Evolutionary conservation across 495 filamentous ascomycete species (phyloP).

Genomic region (Penicillium steckii): DNA sequence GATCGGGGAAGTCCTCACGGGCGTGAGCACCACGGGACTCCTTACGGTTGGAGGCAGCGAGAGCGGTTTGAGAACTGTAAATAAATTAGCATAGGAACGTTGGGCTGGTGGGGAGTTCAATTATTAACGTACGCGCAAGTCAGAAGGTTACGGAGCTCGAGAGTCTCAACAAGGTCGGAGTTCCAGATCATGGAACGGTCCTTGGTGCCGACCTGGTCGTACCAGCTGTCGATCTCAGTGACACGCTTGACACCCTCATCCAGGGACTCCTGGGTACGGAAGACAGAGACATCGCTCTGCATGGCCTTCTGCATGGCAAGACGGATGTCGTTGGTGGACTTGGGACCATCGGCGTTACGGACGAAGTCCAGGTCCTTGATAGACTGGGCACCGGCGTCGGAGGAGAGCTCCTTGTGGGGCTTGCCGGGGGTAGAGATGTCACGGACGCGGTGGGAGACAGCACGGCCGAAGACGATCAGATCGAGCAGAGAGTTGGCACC

Average conservation of each 20-base stretch:
- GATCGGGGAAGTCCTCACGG: constrained; percentile 89
- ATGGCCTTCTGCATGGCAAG: constrained; percentile 96
- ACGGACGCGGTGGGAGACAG: constrained; percentile 91
- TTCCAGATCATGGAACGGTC: constrained; percentile 99
- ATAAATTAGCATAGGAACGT: constrained; percentile 3
- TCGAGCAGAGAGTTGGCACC: constrained; percentile 98
- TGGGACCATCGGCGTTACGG: constrained; percentile 79
- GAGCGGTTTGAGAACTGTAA: constrained; percentile 76
- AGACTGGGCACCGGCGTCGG: constrained; percentile 81
- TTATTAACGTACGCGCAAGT: constrained; percentile 81
- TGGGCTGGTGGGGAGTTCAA: neutral
- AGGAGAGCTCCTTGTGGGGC: constrained; percentile 69
- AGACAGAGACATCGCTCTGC: constrained; percentile 95
- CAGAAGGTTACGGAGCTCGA: constrained; percentile 88
- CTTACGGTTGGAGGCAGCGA: constrained; percentile 81
- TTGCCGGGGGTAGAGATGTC: constrained; percentile 81
- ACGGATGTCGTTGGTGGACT: constrained; percentile 82
- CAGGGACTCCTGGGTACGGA: constrained; percentile 88
- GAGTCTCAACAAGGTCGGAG: constrained; percentile 91
- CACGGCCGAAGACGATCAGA: constrained; percentile 94
- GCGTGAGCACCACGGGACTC: constrained; percentile 95
- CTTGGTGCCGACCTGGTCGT: constrained; percentile 83
- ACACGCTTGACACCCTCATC: constrained; percentile 85
- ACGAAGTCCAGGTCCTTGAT: constrained; percentile 85
- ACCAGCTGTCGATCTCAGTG: constrained; percentile 75